Percentiles rank a stretch among this genome's conserved stretches.
Conservation (phyloP, 345 rosid species). For the Laguncularia racemosa region DNA sequence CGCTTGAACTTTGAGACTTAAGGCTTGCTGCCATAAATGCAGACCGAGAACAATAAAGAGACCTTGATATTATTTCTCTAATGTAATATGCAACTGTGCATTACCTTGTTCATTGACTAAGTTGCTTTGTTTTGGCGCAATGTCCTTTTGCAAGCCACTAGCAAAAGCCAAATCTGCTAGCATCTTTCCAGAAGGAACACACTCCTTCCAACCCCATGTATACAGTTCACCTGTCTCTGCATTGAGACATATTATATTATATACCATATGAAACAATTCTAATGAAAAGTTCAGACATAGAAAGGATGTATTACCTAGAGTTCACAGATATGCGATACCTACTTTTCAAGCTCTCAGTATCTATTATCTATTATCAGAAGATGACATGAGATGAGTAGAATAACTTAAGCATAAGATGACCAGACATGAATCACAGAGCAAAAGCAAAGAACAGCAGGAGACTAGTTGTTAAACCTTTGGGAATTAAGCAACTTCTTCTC, state of each 20-base stretch:
- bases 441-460: no score
- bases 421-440: no score
- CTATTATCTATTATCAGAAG: no score
- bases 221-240: constrained; percentile 64
- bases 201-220: constrained; percentile 97
- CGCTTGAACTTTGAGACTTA: constrained; percentile 27
- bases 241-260: constrained; percentile 1
- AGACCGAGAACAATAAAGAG: constrained; percentile 13
- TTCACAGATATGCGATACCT: no score
- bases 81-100: no score
- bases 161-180: constrained; percentile 20
- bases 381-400: no score
- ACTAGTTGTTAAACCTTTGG: no score
- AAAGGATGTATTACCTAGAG: no score
- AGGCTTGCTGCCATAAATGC: constrained; percentile 13
- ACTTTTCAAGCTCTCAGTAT: no score
- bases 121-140: constrained; percentile 28
- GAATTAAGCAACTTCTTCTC: no score
- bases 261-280: background rate
- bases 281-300: background rate
- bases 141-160: constrained; percentile 36
- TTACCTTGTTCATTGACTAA: constrained; percentile 43
- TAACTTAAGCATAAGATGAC: no score
- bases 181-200: constrained; percentile 51
- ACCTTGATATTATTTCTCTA: background rate